Base-by-base conservation (phyloP, 1,284 basidiomycete genomes). In the Rhodotorula sp. region DNA sequence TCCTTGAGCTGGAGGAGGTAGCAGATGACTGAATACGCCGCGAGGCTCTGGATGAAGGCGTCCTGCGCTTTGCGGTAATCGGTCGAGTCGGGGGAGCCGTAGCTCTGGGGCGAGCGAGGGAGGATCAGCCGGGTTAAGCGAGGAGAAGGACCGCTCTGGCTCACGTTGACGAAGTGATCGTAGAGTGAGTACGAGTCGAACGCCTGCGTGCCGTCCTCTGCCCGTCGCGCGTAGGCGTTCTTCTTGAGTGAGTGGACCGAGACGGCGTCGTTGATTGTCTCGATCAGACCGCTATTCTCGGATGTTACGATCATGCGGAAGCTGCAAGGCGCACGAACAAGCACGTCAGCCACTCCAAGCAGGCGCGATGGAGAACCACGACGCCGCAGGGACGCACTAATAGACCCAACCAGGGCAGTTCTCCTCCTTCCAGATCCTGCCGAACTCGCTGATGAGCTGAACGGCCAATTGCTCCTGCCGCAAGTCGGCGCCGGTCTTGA, bases 171-270 rank as follows among this genome's bases (percentile, higher is more conserved):
- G 80, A 94, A 97, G 80, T 97, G 91, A 79, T 97, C 93, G 76
- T 92, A 83, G 63, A 97, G 80, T 2, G 90, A 90, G 64, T 95
- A 77, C 20, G 74, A 72, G 16, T 68, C 65, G 47, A 77, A 70
- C 18, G 61, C 72, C 34, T 74, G 72, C 9, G 73, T 69, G 1
- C 65, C 68, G 34, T 72, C 72, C 13, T 71, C 67, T 15, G 70
- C 64, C 0, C 67, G 62, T 3, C 65, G 60, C 8, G 74, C 71
- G 80, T 99, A 99, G 78, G 97, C 94, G 6, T 93, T 90, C 82
- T 99, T 99, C 84, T 99, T 99, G 81, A 99, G 96, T 15, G 95
- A 98, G 80, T 99, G 96, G 76, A 99, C 92, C 20, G 94, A 97
- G 3, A 99, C 92, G 1, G 95, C 91, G 77, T 99, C 96, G 10